Conservation (phyloP, 1,284 basidiomycete genomes). For the Boletus albobrunnescens region DNA sequence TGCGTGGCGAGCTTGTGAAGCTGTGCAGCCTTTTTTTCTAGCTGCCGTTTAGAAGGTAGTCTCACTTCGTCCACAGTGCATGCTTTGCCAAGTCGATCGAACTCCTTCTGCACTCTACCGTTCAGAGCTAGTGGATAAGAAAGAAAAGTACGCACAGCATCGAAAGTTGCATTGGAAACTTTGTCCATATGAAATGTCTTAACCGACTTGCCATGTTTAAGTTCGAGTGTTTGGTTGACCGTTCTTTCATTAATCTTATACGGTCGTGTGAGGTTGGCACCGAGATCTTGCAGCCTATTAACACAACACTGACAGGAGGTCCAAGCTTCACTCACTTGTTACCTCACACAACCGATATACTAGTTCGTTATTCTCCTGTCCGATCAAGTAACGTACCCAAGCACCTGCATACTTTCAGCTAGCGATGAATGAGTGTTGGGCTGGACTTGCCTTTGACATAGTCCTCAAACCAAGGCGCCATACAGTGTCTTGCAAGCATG, state of each 20-base stretch:
- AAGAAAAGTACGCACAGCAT: conserved; percentile 45
- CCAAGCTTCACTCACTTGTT: conserved; percentile 47
- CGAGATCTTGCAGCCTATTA: conserved; percentile 32
- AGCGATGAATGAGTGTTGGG: background rate
- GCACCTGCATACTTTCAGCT: conserved; percentile 42
- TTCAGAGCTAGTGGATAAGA: conserved; percentile 8
- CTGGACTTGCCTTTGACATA: conserved; percentile 61
- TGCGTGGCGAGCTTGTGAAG: conserved; percentile 57
- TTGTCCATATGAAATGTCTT: conserved; percentile 71
- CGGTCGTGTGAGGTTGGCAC: conserved; percentile 50
- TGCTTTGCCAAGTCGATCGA: conserved; percentile 52
- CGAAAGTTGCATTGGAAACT: conserved; percentile 69
- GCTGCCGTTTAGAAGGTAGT: conserved; percentile 59
- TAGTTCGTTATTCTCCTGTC: conserved; percentile 48
- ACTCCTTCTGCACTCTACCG: conserved; percentile 59
- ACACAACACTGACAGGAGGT: conserved; percentile 1
- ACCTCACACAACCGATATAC: conserved; percentile 85
- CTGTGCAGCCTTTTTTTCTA: conserved; percentile 63
- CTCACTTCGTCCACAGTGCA: conserved; percentile 56
- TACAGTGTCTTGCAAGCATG: conserved; percentile 57
- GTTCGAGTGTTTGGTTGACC: conserved; percentile 61
- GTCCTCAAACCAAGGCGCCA: conserved; percentile 75
- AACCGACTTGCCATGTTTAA: conserved; percentile 65
- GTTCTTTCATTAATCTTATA: conserved; percentile 72
- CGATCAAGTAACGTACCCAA: conserved; percentile 78